Base-by-base conservation (phyloP, 2,329 filamentous ascomycete species). In the Diaporthe destruens region DNA sequence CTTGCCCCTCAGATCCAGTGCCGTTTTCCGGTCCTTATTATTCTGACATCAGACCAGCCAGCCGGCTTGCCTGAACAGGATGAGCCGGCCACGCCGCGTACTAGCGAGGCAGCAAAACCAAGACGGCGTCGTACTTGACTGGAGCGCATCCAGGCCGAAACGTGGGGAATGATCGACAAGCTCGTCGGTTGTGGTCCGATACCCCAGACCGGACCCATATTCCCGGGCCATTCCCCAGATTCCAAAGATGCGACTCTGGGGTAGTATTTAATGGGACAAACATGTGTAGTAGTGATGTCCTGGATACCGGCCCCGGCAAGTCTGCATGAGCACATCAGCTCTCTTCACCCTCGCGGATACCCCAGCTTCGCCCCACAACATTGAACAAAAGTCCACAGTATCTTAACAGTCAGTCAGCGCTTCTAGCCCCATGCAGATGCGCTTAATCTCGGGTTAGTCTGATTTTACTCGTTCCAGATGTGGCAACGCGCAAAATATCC, bases 51-150 rank as follows among this genome's bases (percentile, higher is more conserved):
- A 71, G 44, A 54, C 59, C 39, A 57, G 23, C 51, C 42, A 14
- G 32, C 12, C 68, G 71, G 71, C 54, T 73, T 73, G 16, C 68
- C 56, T 34, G 25, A 72, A 68, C 23, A 44, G 63, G 70, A 72
- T 32, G 54, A 53, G 23, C 70, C 70, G 70, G n/a, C 39, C 20
- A 9, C 53, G 25, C 7, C 23, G 55, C 9, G 6, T 23, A 25
- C 32, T 44, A 54, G 36, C 39, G 44, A 54, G 32, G 34, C 16
- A 59, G n/a, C 7, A 44, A 29, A 54, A 29, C 16, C 55, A 57
- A 25, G 44, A 14, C 55, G 18, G 7, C 18, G 11, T 59, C 29
- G 6, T 57, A 16, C 34, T n/a, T 70, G 25, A 72, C 56, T 72
- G 65, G 71, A 72, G 65, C 71, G 71, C 65, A 51, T 72, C 44